Evolutionary conservation across 768 basidiomycete species (phyloP).

Genomic region (Psilocybe azurescens): DNA sequence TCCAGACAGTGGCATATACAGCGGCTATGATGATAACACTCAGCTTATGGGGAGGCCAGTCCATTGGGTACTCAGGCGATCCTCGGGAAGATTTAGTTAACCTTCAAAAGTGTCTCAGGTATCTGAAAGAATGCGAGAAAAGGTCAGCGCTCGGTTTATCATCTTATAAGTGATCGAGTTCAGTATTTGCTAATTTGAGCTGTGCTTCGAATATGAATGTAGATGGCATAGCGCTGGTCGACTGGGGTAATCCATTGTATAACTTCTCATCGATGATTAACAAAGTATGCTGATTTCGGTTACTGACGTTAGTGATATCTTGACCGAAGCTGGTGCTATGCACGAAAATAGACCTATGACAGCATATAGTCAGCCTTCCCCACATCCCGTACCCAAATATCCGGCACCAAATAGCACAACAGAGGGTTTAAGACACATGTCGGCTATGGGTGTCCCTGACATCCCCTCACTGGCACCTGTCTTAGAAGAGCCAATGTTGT

Average conservation of each 20-base stretch:
- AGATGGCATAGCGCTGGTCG: conserved; percentile 46
- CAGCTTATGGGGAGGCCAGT: conserved; percentile 55
- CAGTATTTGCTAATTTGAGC: no score
- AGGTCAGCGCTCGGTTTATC: not conserved
- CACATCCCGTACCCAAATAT: not conserved
- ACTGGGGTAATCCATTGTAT: conserved; percentile 29
- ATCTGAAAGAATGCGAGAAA: not conserved
- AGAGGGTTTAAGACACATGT: not conserved
- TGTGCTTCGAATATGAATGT: conserved; percentile 6
- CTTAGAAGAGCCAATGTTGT: not conserved
- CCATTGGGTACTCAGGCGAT: conserved; percentile 33
- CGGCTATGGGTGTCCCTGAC: no score
- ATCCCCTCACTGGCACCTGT: no score
- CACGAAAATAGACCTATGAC: conserved; percentile 48
- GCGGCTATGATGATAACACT: conserved; percentile 58
- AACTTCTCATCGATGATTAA: no score
- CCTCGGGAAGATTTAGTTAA: not conserved
- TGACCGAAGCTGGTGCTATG: conserved; percentile 61
- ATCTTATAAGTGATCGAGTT: not conserved
- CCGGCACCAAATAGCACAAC: not conserved
- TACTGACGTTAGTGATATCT: conserved; percentile 52
- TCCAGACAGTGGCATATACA: conserved; percentile 39
- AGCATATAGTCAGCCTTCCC: conserved; percentile 17
- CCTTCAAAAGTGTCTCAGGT: not conserved
- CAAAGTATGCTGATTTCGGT: conserved; percentile 9